Percentiles rank a stretch among this genome's conserved stretches.
Conservation (phyloP, 1,284 basidiomycete species). For the Farysia itapuensis region DNA sequence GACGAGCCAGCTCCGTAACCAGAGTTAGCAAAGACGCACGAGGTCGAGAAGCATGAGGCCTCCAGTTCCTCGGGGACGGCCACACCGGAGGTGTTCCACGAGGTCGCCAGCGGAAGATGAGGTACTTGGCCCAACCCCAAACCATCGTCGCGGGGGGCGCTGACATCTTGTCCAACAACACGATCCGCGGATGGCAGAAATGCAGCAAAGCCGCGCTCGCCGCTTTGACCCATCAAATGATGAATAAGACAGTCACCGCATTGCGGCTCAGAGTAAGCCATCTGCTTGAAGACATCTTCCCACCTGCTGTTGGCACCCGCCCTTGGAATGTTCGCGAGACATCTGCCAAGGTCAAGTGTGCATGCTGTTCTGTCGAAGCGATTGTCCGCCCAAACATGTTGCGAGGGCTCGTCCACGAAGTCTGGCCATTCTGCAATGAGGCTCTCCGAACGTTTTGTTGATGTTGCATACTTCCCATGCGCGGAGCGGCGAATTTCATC, state of each 20-base stretch:
- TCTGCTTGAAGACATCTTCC: conserved; percentile 32
- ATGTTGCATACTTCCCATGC: too few species aligned
- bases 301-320: conserved; percentile 1
- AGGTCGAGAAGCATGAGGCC: conserved; percentile 12
- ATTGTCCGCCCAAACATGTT: conserved; percentile 7
- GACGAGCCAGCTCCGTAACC: conserved; percentile 6
- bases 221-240: conserved; percentile 20
- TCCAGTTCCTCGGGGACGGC: conserved; percentile 2
- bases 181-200: conserved; percentile 22
- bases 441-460: too few species aligned
- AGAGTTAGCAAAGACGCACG: conserved; percentile 12
- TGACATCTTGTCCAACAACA: neutral
- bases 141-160: neutral
- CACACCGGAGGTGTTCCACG: conserved; percentile 1
- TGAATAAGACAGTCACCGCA: conserved; percentile 45
- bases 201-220: conserved; percentile 17
- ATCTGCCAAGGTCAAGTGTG: conserved; percentile 17
- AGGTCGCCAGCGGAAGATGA: conserved; percentile 19
- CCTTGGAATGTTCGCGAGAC: neutral
- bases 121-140: conserved; percentile 4
- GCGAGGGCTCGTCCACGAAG: conserved; percentile 13
- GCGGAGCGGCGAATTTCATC: conserved; percentile 1
- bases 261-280: conserved; percentile 10
- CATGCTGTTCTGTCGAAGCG: conserved; percentile 22
- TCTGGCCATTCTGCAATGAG: conserved; percentile 9